Evolutionary conservation across 345 rosid genomes (phyloP).

Genomic region (Populus euphratica): DNA sequence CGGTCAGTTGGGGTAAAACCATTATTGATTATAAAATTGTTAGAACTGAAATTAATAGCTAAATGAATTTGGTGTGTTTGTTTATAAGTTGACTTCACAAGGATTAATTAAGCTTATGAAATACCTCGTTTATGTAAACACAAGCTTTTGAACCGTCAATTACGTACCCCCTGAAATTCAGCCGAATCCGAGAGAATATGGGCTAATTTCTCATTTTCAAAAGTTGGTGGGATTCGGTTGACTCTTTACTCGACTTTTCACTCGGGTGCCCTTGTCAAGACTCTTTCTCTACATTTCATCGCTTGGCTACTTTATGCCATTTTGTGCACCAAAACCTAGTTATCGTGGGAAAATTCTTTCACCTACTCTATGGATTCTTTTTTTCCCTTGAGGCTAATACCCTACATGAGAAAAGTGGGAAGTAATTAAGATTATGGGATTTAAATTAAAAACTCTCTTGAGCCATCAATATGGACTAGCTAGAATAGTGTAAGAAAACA

Average conservation of each 20-base stretch:
- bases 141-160: background rate
- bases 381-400: no score
- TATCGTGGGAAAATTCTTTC: background rate
- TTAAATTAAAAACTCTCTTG: background rate
- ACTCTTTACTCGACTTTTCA: no score
- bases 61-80: background rate
- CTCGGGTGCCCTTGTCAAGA: no score
- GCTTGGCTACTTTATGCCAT: no score
- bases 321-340: no score
- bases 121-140: background rate
- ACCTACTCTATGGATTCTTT: background rate
- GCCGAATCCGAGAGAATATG: background rate
- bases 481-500: background rate
- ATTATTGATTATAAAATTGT: background rate
- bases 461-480: conserved; percentile 10
- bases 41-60: background rate
- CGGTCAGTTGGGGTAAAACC: background rate
- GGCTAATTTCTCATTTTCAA: background rate
- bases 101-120: background rate
- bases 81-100: background rate
- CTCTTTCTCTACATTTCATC: no score
- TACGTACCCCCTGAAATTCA: background rate
- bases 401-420: background rate
- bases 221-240: background rate
- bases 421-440: background rate